phyloP scores from a whole-genome alignment of 163 green algal genomes.

The Volvox carteri region DNA sequence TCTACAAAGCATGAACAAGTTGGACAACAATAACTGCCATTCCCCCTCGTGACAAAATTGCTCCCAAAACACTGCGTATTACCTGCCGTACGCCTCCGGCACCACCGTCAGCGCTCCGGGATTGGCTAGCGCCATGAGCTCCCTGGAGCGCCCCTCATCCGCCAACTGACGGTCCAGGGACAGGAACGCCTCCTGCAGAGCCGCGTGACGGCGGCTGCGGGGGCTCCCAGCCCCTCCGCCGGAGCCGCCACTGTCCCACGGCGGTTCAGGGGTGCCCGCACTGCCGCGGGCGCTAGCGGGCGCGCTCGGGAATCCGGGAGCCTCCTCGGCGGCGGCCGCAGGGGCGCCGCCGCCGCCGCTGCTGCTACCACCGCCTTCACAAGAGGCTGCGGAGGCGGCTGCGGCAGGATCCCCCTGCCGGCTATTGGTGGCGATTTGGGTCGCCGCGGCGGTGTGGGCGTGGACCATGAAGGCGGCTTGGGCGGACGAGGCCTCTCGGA shows the following conservation, averaged over 20 bases:
- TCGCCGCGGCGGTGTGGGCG: not conserved
- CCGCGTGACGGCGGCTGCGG: not conserved
- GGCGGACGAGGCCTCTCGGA: constrained; percentile 18
- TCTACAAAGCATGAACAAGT: too few species aligned
- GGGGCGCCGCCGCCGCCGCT: too few species aligned
- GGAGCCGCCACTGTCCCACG: too few species aligned
- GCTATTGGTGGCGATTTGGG: not conserved
- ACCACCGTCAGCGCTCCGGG: not conserved
- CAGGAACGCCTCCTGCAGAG: constrained; percentile 42
- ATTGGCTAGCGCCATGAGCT: constrained; percentile 48
- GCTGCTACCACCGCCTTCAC: too few species aligned
- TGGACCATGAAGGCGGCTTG: not conserved
- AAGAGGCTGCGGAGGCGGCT: too few species aligned
- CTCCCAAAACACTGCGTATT: too few species aligned
- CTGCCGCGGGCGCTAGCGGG: not conserved
- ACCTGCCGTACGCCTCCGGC: constrained; percentile 41
- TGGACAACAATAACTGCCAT: too few species aligned
- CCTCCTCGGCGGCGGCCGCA: not conserved
- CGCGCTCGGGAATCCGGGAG: too few species aligned
- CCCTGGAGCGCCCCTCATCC: not conserved
- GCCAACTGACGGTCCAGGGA: constrained; percentile 25
- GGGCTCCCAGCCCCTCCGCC: not conserved
- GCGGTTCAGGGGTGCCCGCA: not conserved
- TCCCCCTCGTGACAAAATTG: too few species aligned
- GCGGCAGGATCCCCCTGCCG: not conserved